Evolutionary conservation across 2,329 filamentous ascomycete genomes (phyloP).

Genomic region (Pseudogymnoascus sp.): DNA sequence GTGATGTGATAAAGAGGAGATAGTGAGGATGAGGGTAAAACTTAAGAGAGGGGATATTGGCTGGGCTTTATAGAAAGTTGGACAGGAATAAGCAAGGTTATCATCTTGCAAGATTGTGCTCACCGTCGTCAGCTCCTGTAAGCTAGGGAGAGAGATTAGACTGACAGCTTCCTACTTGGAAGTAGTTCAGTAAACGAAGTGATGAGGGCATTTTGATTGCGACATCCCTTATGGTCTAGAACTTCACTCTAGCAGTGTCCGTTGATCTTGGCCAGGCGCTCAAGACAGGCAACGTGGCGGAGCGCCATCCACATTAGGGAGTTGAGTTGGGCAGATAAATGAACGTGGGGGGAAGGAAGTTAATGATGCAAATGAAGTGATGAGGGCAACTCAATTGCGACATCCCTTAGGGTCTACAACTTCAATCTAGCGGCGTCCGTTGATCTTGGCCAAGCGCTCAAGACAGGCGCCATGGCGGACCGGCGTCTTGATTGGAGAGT

Average conservation of each 20-base stretch:
- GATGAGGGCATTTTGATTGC: background rate
- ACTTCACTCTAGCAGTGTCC: background rate
- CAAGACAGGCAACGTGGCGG: background rate
- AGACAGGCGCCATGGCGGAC: background rate
- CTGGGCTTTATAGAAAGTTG: background rate
- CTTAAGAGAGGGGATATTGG: background rate
- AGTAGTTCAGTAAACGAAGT: background rate
- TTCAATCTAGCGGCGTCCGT: background rate
- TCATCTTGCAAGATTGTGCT: background rate
- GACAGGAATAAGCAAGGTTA: background rate
- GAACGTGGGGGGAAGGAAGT: too few species aligned
- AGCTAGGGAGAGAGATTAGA: background rate
- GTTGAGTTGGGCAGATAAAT: background rate
- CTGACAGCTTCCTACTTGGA: background rate
- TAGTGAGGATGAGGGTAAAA: background rate
- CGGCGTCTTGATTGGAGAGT: background rate
- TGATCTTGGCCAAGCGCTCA: background rate
- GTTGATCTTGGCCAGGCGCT: background rate
- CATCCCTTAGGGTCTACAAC: background rate
- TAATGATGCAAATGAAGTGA: background rate
- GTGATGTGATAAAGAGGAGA: background rate
- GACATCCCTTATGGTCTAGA: background rate
- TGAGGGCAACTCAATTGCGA: background rate
- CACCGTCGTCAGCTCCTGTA: background rate
- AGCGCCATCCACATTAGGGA: background rate